phyloP scores from a whole-genome alignment of 352 stramenopile genomes.

The Phytophthora sojae region DNA sequence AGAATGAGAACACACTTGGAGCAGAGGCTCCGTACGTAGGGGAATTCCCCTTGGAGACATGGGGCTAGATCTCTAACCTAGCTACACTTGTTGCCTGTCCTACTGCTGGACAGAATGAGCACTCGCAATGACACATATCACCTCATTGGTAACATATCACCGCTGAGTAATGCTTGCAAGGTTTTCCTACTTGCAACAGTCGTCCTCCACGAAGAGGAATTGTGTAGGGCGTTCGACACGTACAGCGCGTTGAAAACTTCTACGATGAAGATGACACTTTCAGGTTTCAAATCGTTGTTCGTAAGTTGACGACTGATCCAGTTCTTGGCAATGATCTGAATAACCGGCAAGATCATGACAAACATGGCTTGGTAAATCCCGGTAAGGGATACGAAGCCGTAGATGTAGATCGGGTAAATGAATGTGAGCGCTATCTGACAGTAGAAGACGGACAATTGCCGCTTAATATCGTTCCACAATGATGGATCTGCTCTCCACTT shows the following conservation, averaged over 20 bases:
- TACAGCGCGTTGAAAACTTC: slow-evolving; percentile 64
- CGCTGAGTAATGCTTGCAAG: too few species aligned
- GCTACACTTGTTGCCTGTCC: too few species aligned
- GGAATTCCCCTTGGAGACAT: too few species aligned
- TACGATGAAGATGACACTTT: slow-evolving; percentile 60
- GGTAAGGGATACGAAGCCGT: slow-evolving; percentile 36
- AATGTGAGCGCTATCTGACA: slow-evolving; percentile 31
- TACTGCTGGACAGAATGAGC: too few species aligned
- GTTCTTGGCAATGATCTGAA: slow-evolving; percentile 58
- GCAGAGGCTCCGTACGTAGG: too few species aligned
- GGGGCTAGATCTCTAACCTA: too few species aligned
- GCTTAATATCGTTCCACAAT: slow-evolving; percentile 24
- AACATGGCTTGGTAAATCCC: slow-evolving; percentile 34
- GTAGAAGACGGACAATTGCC: slow-evolving; percentile 27
- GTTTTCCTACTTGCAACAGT: too few species aligned
- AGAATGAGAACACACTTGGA: too few species aligned
- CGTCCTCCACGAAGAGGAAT: slow-evolving; percentile 1
- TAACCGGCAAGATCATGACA: slow-evolving; percentile 42
- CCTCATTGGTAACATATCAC: too few species aligned
- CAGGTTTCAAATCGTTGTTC: slow-evolving; percentile 40
- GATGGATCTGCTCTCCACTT: slow-evolving; percentile 14
- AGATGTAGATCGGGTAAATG: slow-evolving; percentile 59
- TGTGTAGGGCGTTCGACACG: slow-evolving; percentile 39
- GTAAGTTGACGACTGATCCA: slow-evolving; percentile 32
- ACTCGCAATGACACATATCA: too few species aligned